These are phyloP conservation scores for Spirogloea muscicola DNA, from an alignment of 139 green algal species.

Conservation along the genomic window DNA sequence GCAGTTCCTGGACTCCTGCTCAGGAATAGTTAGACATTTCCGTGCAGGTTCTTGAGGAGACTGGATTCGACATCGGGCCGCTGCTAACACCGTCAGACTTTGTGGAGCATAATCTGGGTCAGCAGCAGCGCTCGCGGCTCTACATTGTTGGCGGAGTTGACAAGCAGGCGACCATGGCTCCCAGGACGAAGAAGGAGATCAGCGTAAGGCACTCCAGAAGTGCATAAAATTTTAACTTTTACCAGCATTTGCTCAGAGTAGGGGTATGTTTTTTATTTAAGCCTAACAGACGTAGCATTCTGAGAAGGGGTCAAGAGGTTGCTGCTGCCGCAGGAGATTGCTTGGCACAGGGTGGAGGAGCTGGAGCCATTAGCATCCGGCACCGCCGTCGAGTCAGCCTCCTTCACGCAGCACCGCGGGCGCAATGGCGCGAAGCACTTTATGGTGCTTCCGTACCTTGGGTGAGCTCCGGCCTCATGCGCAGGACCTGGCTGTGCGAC, in stretches of 20 bases:
- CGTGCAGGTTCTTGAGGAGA: slow-evolving; percentile 47
- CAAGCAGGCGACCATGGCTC: slow-evolving; percentile 34
- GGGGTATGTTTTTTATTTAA: not conserved
- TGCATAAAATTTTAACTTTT: not conserved
- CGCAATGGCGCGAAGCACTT: slow-evolving; percentile 36
- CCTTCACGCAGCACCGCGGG: not conserved
- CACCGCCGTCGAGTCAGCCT: not conserved
- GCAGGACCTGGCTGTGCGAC: too few relatives aligned
- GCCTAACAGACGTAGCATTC: not conserved
- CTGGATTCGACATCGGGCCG: slow-evolving; percentile 42
- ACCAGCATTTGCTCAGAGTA: not conserved
- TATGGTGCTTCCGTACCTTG: slow-evolving; percentile 36
- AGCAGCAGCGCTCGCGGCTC: slow-evolving; percentile 43
- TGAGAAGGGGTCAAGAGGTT: slow-evolving; percentile 1
- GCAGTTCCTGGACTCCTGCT: too few relatives aligned
- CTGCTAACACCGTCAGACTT: slow-evolving; percentile 32
- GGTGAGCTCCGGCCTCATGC: too few relatives aligned
- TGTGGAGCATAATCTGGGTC: slow-evolving; percentile 26
- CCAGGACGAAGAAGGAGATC: slow-evolving; percentile 53
- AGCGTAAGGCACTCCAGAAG: slow-evolving; percentile 38
- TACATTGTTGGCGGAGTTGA: slow-evolving; percentile 46
- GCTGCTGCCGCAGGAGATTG: slow-evolving; percentile 26
- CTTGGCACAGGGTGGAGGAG: slow-evolving; percentile 35
- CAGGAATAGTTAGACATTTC: not conserved
- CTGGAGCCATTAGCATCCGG: too few relatives aligned